These are phyloP conservation scores for Aspergillus bertholletiae DNA, from an alignment of 495 filamentous ascomycete genomes.

Conservation along the genomic window DNA sequence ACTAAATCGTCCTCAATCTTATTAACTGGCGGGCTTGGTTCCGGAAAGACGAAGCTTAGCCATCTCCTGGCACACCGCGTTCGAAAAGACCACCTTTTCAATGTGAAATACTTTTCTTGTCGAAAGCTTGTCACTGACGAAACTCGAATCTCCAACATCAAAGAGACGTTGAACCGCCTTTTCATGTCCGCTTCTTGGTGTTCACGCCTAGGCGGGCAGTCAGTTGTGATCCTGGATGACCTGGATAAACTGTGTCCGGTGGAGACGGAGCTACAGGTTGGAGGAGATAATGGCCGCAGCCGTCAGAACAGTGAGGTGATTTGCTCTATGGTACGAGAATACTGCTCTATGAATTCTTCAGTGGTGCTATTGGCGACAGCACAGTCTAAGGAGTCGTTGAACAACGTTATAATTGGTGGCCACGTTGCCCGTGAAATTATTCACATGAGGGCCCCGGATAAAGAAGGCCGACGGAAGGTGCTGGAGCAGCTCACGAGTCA, in stretches of 20 bases:
- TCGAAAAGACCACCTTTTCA: constrained; percentile 62
- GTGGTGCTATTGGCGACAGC: constrained; percentile 89
- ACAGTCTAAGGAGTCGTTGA: constrained; percentile 83
- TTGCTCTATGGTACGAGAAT: constrained; percentile 76
- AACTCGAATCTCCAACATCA: constrained; percentile 80
- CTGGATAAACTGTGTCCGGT: constrained; percentile 87
- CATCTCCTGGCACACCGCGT: constrained; percentile 64
- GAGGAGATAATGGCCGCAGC: constrained; percentile 85
- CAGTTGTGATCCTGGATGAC: constrained; percentile 86
- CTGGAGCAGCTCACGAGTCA: constrained; percentile 61
- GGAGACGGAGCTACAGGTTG: constrained; percentile 89
- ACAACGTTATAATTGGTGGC: constrained; percentile 74
- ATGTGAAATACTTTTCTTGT: constrained; percentile 79
- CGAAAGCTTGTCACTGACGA: constrained; percentile 83
- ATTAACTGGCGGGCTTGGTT: constrained; percentile 80
- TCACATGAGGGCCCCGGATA: constrained; percentile 82
- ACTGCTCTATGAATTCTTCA: constrained; percentile 68
- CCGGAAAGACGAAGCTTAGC: constrained; percentile 79
- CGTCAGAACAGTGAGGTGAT: constrained; percentile 88
- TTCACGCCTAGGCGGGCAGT: constrained; percentile 74
- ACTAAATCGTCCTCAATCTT: constrained; percentile 85
- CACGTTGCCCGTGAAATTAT: constrained; percentile 81
- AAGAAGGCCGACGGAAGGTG: constrained; percentile 80
- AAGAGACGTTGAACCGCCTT: constrained; percentile 75
- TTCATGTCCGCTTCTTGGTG: constrained; percentile 91